Conservation (phyloP, 768 basidiomycete genomes). For the Mycena latifolia region DNA sequence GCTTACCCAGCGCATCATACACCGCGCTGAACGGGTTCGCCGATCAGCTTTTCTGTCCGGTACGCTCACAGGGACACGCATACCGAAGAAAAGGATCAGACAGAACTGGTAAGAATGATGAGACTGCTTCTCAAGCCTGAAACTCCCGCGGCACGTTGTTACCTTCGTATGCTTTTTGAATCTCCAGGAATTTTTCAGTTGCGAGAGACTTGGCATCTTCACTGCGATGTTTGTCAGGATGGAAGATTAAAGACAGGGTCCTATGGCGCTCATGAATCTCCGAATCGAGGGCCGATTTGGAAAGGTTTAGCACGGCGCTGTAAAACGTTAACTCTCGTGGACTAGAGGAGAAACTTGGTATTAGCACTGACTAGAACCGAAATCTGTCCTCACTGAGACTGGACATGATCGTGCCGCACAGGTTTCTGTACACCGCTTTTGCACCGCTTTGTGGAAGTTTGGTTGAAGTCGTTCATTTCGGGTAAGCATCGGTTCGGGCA, state of each 20-base stretch:
- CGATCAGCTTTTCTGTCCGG: slow-evolving; percentile 30
- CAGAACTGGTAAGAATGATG: slow-evolving; percentile 58
- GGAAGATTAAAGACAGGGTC: slow-evolving; percentile 72
- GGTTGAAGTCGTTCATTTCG: too few species aligned
- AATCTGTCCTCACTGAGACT: neutral
- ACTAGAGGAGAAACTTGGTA: neutral
- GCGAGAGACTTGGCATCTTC: slow-evolving; percentile 68
- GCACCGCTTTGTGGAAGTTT: too few species aligned
- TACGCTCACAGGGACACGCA: slow-evolving; percentile 35
- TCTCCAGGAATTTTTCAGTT: slow-evolving; percentile 66
- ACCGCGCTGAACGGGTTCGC: slow-evolving; percentile 22
- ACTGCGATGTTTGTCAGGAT: slow-evolving; percentile 86
- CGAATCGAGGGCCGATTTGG: slow-evolving; percentile 68
- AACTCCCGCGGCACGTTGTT: slow-evolving; percentile 25
- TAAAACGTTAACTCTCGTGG: too few species aligned
- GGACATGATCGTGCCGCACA: neutral
- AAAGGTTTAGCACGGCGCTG: slow-evolving; percentile 53
- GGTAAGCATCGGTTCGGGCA: too few species aligned
- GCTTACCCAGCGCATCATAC: slow-evolving; percentile 34
- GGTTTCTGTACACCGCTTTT: too few species aligned
- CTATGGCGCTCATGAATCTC: slow-evolving; percentile 80
- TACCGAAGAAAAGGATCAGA: slow-evolving; percentile 80
- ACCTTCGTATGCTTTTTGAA: slow-evolving; percentile 91
- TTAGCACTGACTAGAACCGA: slow-evolving; percentile 47
- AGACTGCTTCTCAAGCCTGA: slow-evolving; percentile 4